A percentile compares a stretch with the other conserved stretches of the same genome.
Conservation (phyloP, 2,329 filamentous ascomycete genomes). For the Aspergillus melleus region DNA sequence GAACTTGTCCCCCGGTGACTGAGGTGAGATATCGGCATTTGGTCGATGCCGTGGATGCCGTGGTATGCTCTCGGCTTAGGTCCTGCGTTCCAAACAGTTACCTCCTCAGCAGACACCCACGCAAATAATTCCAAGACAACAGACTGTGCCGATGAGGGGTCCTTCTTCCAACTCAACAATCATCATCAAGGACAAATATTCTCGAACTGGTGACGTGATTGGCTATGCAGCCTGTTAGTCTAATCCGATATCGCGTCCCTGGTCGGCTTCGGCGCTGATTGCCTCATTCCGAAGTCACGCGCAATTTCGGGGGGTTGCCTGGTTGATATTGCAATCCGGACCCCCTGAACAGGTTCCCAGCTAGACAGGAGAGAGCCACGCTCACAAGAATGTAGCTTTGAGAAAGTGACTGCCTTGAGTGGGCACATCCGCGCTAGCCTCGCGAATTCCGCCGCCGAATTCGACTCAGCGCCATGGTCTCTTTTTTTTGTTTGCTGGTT, state of each 20-base stretch:
- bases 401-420: not conserved
- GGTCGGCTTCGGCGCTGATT: not conserved
- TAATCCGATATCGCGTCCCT: not conserved
- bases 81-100: not conserved
- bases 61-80: not conserved
- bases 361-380: not conserved
- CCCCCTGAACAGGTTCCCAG: not conserved
- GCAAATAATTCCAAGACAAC: not conserved
- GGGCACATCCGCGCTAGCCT: not conserved
- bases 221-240: not conserved
- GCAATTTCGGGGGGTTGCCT: not conserved
- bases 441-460: not conserved
- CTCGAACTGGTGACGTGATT: not conserved
- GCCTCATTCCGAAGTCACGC: not conserved
- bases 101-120: not conserved
- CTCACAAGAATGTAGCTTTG: not conserved
- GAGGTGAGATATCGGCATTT: not conserved
- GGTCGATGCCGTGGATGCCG: not conserved
- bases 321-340: not conserved
- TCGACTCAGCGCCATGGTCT: not conserved
- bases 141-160: not conserved
- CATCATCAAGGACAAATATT: not conserved
- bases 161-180: not conserved
- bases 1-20: not conserved
- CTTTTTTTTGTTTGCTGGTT: not conserved